Percentiles rank a stretch among this genome's conserved stretches.
Evolutionary conservation across 2,329 filamentous ascomycete species (phyloP).

Genomic region (Pseudocercospora cruenta): DNA sequence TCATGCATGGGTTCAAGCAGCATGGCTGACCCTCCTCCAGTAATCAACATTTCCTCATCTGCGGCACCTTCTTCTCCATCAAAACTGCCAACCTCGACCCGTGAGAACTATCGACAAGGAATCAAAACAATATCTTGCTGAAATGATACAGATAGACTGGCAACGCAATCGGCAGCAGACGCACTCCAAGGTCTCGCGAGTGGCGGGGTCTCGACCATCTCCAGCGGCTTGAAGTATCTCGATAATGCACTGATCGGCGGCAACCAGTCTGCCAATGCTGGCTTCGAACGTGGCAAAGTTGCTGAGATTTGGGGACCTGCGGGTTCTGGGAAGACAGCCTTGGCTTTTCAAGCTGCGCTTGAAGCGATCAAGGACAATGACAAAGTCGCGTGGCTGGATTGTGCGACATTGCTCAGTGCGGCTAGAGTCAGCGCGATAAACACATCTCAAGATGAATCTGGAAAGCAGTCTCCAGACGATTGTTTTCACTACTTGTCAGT

Average conservation of each 20-base stretch:
- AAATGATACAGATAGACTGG: conserved; percentile 17
- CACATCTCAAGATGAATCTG: background rate
- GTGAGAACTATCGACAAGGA: background rate
- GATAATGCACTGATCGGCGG: conserved; percentile 19
- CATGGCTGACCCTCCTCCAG: conserved; percentile 16
- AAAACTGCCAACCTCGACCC: conserved; percentile 4
- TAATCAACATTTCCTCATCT: conserved; percentile 20
- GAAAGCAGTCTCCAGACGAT: background rate
- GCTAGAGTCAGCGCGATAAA: conserved; percentile 10
- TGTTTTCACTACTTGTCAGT: conserved; percentile 66
- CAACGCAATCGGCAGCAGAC: conserved; percentile 22
- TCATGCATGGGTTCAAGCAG: background rate
- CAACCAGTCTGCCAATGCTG: conserved; percentile 45
- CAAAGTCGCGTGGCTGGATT: conserved; percentile 72
- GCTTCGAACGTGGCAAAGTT: conserved; percentile 74
- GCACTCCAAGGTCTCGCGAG: conserved; percentile 11
- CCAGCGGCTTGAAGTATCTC: conserved; percentile 18
- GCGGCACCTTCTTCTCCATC: conserved; percentile 2
- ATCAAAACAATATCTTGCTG: background rate
- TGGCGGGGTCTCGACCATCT: conserved; percentile 1
- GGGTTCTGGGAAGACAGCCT: conserved; percentile 79
- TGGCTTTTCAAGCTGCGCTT: conserved; percentile 59
- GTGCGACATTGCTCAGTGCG: conserved; percentile 19
- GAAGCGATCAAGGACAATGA: conserved; percentile 64
- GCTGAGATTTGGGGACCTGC: conserved; percentile 88